Base-by-base conservation (phyloP, 1,284 basidiomycete genomes). In the Sanghuangporus sanghuang region DNA sequence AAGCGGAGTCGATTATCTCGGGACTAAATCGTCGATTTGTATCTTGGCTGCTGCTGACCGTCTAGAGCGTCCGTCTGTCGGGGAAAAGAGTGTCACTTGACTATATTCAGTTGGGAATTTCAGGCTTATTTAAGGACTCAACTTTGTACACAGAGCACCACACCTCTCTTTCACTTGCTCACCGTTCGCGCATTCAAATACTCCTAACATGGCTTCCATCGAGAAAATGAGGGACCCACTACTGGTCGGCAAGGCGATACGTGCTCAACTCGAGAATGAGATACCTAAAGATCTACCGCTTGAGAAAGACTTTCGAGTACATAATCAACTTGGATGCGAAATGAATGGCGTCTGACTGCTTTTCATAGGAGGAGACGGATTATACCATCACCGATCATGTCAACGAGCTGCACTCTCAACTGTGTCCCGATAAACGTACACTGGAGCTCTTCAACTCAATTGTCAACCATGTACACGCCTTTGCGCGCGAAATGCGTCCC, bases 401-500 rank as follows among this genome's bases (percentile, higher is more conserved):
- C 18, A 69, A 72, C 27, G 70, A 68, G 61, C 70, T 77, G 21
- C 75, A 76, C 66, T 67, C 68, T 61, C 69, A 68, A 61, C 72
- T 76, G 52, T 71, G 72, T 67, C 71, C 71, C 42, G 73, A 76
- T 54, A 68, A 71, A n/a, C 74, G 78, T 18, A 74, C 73, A 18
- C 73, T 74, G 46, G 67, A 74, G 66, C 67, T 78, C 55, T 73
- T 77, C 69, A 73, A 67, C 23, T 70, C 71, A 12, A 75, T 78
- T 65, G 70, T 78, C 48, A 70, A 71, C 46, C 76, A 78, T 61
- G 69, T 78, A 8, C 77, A 78, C 66, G 72, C 73, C 2, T 78
- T 79, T 68, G 76, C 74, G 8, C 71, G 77, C 39, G 75, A 78
- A 65, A 75, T 73, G n/a, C 67, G 69, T 59, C 73, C 75, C 44